A percentile compares a stretch with the other conserved stretches of the same genome.
Conservation (phyloP, 1,284 basidiomycete genomes). For the Pseudomicrostroma phylloplanum region DNA sequence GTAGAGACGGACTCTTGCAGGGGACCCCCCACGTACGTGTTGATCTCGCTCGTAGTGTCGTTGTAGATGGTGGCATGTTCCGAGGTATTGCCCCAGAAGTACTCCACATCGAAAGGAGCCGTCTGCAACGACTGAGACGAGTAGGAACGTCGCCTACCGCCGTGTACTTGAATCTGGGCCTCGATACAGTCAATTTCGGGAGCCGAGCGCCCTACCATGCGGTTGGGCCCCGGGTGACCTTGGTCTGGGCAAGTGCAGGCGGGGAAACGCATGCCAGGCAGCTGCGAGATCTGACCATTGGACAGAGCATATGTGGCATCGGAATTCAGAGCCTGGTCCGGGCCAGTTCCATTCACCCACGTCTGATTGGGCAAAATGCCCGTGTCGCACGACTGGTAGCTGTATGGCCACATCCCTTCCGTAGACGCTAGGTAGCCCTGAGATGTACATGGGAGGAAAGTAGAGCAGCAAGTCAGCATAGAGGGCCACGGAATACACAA, state of each 20-base stretch:
- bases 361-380: conserved; percentile 23
- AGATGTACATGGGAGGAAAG: background rate
- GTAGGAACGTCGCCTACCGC: conserved; percentile 9
- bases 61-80: conserved; percentile 7
- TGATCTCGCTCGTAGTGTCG: conserved; percentile 10
- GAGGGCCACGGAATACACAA: background rate
- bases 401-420: conserved; percentile 23
- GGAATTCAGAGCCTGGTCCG: conserved; percentile 12
- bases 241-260: conserved; percentile 21
- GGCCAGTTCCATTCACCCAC: conserved; percentile 9
- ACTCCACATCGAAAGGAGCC: conserved; percentile 20
- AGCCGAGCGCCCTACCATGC: conserved; percentile 15
- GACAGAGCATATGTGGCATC: conserved; percentile 11
- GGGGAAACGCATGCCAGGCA: conserved; percentile 19
- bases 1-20: conserved; percentile 16
- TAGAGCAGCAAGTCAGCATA: background rate
- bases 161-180: conserved; percentile 17
- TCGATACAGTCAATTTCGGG: conserved; percentile 21
- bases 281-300: conserved; percentile 14
- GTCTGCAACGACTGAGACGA: conserved; percentile 20
- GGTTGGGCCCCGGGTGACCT: conserved; percentile 21
- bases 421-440: conserved; percentile 17
- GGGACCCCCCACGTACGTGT: conserved; percentile 16
- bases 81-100: conserved; percentile 17
- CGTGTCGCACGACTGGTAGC: conserved; percentile 17